Evolutionary conservation across 345 rosid species (phyloP), one percentile per base, ranked within the genome.

Genomic region (Eucalyptus pauciflora): DNA sequence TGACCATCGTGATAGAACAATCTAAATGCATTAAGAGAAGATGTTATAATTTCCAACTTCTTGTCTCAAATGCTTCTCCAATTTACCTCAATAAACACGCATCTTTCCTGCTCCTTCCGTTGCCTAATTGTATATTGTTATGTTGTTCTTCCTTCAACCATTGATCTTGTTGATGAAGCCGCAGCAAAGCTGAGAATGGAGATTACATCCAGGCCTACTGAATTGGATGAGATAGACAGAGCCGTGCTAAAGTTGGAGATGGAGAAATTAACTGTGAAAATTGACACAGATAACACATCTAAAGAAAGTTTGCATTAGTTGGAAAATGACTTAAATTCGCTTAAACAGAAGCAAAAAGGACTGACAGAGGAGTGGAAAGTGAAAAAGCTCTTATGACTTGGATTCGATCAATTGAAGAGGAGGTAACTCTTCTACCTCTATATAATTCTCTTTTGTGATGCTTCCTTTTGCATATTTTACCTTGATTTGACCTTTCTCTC

Each of bases 131-230:
- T 37, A 37, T 10, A 22, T 37, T 6, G 83, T 76, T 76, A 76
- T 76, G 83, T 41, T 4, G 46, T 86, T 58, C 88, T 87, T 60
- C 91, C 91, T 93, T 91, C 95, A 98, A 99, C 98, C 86, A 98
- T 98, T 90, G 99, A 98, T 91, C 97, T 97, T 41, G 98, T 95
- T 89, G 99, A 97, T 90, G 99, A 98, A 93, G 98, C 99, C 87
- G 98, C 97, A 69, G 99, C 97, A 89, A 98, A 98, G 94, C 95
- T 98, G 92, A 98, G 95, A 92, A 96, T 97, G 99, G 98, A 98
- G 94, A 98, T 98, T 86, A 96, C 99, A 89, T 98, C 99, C 88
- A 97, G 96, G 93, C 99, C 99, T 56, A 97, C 94, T 17, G 99
- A 98, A 89, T 91, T 98, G 88, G 98, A 98, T 90, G 98, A 97